These are phyloP conservation scores for Chrysanthemum lavandulifolium DNA, from an alignment of 129 eudicot species.

Conservation along the genomic window DNA sequence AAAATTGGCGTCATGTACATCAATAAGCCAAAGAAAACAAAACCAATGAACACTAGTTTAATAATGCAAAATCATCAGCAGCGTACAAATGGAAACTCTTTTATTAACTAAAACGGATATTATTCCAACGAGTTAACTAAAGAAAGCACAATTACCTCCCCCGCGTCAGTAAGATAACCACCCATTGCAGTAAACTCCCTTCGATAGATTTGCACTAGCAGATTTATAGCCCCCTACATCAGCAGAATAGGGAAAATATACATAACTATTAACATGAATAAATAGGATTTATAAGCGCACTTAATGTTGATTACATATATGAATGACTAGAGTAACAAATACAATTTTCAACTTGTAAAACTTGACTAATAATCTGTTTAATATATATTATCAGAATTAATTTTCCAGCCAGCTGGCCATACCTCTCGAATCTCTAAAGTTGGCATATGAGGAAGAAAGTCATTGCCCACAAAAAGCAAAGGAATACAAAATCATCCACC, in stretches of 20 bases:
- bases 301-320: conserved; percentile 13
- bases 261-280: conserved; percentile 3
- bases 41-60: background rate
- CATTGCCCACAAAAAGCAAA: conserved; percentile 98
- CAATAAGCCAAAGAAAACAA: conserved; percentile 16
- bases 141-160: conserved; percentile 68
- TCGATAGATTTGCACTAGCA: conserved; percentile 79
- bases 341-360: conserved; percentile 11
- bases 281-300: background rate
- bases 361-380: background rate
- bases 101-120: conserved; percentile 11
- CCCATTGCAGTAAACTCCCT: conserved; percentile 86
- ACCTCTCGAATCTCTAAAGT: conserved; percentile 99
- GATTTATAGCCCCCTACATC: conserved; percentile 85
- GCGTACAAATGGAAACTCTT: conserved; percentile 16
- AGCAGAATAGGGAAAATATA: conserved; percentile 5
- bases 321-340: conserved; percentile 6
- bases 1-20: conserved; percentile 4
- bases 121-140: conserved; percentile 12
- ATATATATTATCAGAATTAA: background rate
- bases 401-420: conserved; percentile 21
- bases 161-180: conserved; percentile 96
- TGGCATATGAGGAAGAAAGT: conserved; percentile 99
- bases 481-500: conserved; percentile 92
- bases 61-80: conserved; percentile 8